Evolutionary conservation across 371 early-diverging fungal species (phyloP), one percentile per base, ranked within the genome.

Genomic region (Mortierella sp.): DNA sequence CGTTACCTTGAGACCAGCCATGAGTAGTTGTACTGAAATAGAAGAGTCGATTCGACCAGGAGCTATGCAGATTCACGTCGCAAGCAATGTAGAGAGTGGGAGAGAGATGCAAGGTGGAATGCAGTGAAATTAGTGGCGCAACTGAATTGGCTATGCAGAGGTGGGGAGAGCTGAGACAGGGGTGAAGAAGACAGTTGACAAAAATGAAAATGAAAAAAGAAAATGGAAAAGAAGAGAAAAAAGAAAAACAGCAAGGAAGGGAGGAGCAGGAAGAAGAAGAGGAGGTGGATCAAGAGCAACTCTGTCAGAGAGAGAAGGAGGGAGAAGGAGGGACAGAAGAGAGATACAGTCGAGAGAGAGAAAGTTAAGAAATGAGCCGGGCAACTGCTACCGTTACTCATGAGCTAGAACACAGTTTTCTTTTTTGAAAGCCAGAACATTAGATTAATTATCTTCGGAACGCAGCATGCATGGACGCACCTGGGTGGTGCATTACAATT

Each of bases 1-100:
- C 6, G 32, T n/a, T 24, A 53, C 54, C 54, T 53, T 53, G 54
- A 53, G 54, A 24, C 54, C 54, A 53, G 54, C 6, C 54, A 53
- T 53, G 6, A 21, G 21, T n/a, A 21, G 39, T 11, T 39, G 11
- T 19, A 6, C 17, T 19, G 8, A 19, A 44, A 21, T 4, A 21
- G 19, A n/a, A 21, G 21, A 7, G 21, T 6, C 23, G 44, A 44
- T 17, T 8, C 11, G 37, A 34, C 37, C 37, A n/a, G n/a, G 37
- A 34, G 37, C 11, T 34, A 34, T 34, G 14, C 37, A 34, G 37
- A 34, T 34, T 7, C 14, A 34, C 39, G 39, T 39, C 39, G 39
- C 19, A 21, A 44, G 44, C 19, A 44, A 44, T n/a, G 44, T 8
- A 24, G 54, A 7, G 30, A n/a, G n/a, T n/a, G 32, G 51, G 51